These are phyloP conservation scores for Symbiodinium pilosum DNA, from an alignment of 73 alveolate genomes.

Conservation along the genomic window DNA sequence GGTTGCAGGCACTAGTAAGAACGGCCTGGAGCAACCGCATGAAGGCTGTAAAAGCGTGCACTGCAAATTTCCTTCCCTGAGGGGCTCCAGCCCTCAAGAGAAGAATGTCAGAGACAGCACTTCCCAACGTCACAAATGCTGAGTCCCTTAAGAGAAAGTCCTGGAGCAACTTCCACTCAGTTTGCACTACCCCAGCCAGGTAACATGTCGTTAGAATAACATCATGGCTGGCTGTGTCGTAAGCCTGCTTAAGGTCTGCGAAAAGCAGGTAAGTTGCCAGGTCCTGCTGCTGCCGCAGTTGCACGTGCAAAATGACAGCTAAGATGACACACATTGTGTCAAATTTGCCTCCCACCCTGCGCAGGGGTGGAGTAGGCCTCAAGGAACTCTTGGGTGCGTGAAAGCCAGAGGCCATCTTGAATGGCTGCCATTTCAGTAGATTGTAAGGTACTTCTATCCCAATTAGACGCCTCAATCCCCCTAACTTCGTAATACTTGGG, in stretches of 20 bases:
- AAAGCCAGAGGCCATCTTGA: background rate
- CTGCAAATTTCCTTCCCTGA: background rate
- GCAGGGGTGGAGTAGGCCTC: background rate
- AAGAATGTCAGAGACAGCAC: background rate
- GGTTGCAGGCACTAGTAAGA: background rate
- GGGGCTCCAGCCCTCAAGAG: background rate
- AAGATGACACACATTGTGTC: conserved; percentile 6
- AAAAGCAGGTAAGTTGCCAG: background rate
- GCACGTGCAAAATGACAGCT: background rate
- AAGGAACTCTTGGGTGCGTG: background rate
- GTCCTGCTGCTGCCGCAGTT: background rate
- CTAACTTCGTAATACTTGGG: no score
- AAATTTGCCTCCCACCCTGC: conserved; percentile 9
- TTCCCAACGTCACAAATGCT: background rate
- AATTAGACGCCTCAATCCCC: no score
- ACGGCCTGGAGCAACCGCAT: background rate
- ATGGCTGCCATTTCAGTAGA: conserved; percentile 9
- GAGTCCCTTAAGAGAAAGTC: background rate
- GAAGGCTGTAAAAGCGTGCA: background rate
- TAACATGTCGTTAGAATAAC: background rate
- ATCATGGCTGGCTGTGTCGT: background rate
- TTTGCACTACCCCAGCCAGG: background rate
- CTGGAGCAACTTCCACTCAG: background rate
- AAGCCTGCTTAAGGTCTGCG: background rate
- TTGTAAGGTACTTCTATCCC: no score